Conservation (phyloP, 176 grass and related monocot genomes). For the Areca catechu region DNA sequence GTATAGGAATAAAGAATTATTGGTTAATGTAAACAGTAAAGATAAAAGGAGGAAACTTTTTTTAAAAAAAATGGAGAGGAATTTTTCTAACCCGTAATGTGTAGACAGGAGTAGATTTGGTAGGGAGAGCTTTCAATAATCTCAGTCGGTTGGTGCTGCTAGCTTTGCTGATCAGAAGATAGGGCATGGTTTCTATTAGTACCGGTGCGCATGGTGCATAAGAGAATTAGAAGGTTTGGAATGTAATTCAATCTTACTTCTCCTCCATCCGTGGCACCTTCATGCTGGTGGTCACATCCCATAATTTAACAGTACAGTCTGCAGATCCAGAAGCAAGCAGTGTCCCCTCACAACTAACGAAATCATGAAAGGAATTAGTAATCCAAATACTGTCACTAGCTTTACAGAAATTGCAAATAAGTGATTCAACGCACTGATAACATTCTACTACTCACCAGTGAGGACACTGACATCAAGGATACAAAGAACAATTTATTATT, state of each 20-base stretch:
- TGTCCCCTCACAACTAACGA: conserved; percentile 70
- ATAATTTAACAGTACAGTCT: conserved; percentile 87
- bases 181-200: not conserved
- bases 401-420: too few species aligned
- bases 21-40: too few species aligned
- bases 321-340: conserved; percentile 94
- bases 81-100: conserved; percentile 46
- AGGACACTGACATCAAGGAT: too few species aligned
- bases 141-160: conserved; percentile 49
- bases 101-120: conserved; percentile 91
- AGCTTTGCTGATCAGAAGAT: conserved; percentile 43
- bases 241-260: conserved; percentile 18
- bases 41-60: not conserved
- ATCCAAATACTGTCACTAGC: not conserved
- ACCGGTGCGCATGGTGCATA: too few species aligned
- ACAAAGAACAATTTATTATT: too few species aligned
- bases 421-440: too few species aligned
- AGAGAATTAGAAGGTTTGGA: too few species aligned
- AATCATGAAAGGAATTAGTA: conserved; percentile 2
- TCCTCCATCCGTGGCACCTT: conserved; percentile 78
- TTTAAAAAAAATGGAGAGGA: not conserved
- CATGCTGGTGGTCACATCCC: conserved; percentile 75
- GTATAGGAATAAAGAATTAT: too few species aligned
- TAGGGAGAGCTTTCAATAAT: conserved; percentile 72
- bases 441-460: too few species aligned